Percentiles rank a stretch among this genome's conserved stretches.
phyloP scores from a whole-genome alignment of 1,284 basidiomycete genomes.

The Malassezia slooffiae region DNA sequence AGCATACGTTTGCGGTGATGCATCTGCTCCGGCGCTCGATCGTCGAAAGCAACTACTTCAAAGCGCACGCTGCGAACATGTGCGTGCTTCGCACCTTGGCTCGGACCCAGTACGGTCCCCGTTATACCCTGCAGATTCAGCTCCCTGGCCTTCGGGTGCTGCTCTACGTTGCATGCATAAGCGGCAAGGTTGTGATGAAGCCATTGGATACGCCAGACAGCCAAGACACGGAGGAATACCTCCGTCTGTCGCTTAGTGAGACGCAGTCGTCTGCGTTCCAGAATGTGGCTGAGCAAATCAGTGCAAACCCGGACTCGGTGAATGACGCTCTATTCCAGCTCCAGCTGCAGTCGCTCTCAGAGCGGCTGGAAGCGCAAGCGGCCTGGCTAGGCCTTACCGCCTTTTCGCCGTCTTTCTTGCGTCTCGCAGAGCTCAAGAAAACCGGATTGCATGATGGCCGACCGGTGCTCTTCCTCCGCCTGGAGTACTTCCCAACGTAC shows the following conservation, averaged over 20 bases:
- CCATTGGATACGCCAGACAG: background rate
- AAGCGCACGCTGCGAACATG: background rate
- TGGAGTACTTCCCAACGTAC: conserved; percentile 2
- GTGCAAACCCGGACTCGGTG: background rate
- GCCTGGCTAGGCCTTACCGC: conserved; percentile 10
- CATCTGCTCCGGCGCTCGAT: conserved; percentile 3
- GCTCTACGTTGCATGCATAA: conserved; percentile 7
- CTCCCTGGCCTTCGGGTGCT: background rate
- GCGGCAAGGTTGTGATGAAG: conserved; percentile 5
- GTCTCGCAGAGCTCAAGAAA: conserved; percentile 5
- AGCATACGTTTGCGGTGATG: conserved; percentile 8
- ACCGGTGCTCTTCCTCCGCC: conserved; percentile 8
- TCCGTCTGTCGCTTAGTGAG: conserved; percentile 1
- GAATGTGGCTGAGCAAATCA: conserved; percentile 6
- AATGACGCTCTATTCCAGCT: conserved; percentile 2
- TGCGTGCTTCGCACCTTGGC: conserved; percentile 5
- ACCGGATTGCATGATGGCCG: conserved; percentile 4
- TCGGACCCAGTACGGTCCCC: background rate
- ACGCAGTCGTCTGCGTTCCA: conserved; percentile 2
- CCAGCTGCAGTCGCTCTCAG: conserved; percentile 4
- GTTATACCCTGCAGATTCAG: conserved; percentile 1
- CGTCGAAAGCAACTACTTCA: no score
- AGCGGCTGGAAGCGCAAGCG: conserved; percentile 1
- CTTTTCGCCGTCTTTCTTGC: background rate
- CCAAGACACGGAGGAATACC: background rate